Evolutionary conservation across 257 asterid species (phyloP).

Genomic region (Jacaranda mimosifolia): DNA sequence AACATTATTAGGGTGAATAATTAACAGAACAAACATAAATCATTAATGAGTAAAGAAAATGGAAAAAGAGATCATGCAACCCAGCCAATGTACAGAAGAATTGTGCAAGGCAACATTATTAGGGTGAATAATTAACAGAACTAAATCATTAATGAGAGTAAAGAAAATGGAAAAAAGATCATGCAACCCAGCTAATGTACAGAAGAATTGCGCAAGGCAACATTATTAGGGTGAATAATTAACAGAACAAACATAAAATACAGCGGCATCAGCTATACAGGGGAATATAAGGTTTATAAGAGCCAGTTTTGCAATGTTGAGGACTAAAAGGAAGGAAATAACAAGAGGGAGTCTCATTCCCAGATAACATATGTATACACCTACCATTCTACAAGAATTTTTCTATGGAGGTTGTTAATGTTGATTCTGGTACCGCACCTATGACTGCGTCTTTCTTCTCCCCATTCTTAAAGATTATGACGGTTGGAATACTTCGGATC

Average conservation of each 20-base stretch:
- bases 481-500: conserved; percentile 95
- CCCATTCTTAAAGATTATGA: conserved; percentile 78
- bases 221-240: conserved; percentile 17
- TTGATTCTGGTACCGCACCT: conserved; percentile 89
- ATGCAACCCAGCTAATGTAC: conserved; percentile 12
- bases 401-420: conserved; percentile 71
- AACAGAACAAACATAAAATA: conserved; percentile 33
- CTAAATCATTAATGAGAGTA: background rate
- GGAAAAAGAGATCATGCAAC: conserved; percentile 1
- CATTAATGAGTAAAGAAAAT: background rate
- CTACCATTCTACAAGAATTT: conserved; percentile 68
- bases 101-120: conserved; percentile 22
- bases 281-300: conserved; percentile 47
- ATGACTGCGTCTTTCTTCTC: conserved; percentile 91
- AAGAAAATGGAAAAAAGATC: background rate
- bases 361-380: conserved; percentile 36
- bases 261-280: conserved; percentile 64
- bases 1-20: conserved; percentile 25
- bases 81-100: conserved; percentile 16
- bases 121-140: conserved; percentile 7
- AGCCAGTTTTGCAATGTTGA: conserved; percentile 36
- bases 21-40: too few species aligned
- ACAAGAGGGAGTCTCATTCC: conserved; percentile 1
- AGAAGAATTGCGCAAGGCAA: conserved; percentile 28
- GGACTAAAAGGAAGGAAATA: conserved; percentile 35